Base-by-base conservation (phyloP, 805 yeast genomes). In the Metschnikowia cubensis region DNA sequence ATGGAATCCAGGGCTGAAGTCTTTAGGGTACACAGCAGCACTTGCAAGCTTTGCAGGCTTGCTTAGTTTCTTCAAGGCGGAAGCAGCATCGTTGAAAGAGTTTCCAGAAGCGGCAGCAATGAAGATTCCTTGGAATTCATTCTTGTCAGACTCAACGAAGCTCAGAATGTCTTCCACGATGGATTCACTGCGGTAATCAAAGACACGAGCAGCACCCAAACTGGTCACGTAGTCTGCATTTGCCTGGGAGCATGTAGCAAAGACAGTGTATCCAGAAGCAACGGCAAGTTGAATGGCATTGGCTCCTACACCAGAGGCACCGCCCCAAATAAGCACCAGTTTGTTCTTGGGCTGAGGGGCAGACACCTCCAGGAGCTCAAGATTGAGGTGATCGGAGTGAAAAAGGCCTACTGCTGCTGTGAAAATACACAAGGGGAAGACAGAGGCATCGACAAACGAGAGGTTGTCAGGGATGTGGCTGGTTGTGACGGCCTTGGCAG, bases 241-340 rank as follows among this genome's bases (percentile, higher is more conserved):
- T 42, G 50, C 37, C 17, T n/a, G 45, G 10, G 54, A 51, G 33
- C 50, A 43, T 18, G 52, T 48, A 34, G 54, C 17, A 2, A 51
- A 39, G n/a, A 51, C 54, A 7, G 39, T 32, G 22, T 49, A 51
- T 14, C 54, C 54, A 8, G 50, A 48, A 42, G 50, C 52, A 10
- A 40, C 45, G n/a, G 54, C 54, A 43, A 51, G 11, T 34, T 51
- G 54, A n/a, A 51, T 49, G 6, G 54, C 54, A 21, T 42, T 45
- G 22, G 48, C 35, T 13, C 54, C 54, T 13, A 49, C 52, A 33
- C 50, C 47, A 7, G 54, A 49, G n/a, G 54, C 50, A 10, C 54
- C 54, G 11, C 54, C 54, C 54, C 54, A 51, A n/a, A 51, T 36
- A 33, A 51, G 39, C 4, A 51, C 42, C 21, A 49, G 43, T 29